Evolutionary conservation across 192 early-diverging fungal species (phyloP).

Genomic region (Coemansia sp.): DNA sequence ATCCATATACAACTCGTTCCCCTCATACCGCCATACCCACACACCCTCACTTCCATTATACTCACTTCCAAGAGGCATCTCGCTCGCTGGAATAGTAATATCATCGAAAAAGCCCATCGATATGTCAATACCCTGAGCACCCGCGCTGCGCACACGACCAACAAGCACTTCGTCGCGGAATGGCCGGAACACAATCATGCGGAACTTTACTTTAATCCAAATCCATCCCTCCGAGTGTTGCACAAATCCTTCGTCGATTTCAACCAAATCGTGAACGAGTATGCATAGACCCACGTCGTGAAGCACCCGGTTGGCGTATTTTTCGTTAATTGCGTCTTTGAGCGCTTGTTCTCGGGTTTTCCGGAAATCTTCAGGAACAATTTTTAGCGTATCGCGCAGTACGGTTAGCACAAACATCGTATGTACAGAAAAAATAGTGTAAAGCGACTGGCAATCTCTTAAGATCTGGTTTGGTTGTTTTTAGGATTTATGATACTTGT

Average conservation of each 20-base stretch:
- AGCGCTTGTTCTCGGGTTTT: slow-evolving; percentile 76
- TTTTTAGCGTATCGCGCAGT: slow-evolving; percentile 81
- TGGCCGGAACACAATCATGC: slow-evolving; percentile 86
- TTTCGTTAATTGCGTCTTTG: slow-evolving; percentile 83
- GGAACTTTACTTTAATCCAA: slow-evolving; percentile 73
- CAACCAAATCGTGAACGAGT: slow-evolving; percentile 72
- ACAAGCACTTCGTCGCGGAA: slow-evolving; percentile 83
- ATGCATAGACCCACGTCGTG: slow-evolving; percentile 92
- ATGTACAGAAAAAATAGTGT: not conserved
- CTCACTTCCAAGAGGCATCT: slow-evolving; percentile 61
- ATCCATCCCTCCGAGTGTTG: slow-evolving; percentile 79
- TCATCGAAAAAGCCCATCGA: slow-evolving; percentile 91
- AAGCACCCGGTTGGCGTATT: slow-evolving; percentile 84
- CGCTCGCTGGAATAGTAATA: slow-evolving; percentile 68
- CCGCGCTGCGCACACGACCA: slow-evolving; percentile 73
- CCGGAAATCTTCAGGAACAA: slow-evolving; percentile 74
- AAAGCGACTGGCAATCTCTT: not conserved
- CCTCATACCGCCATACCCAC: slow-evolving; percentile 86
- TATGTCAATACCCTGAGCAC: slow-evolving; percentile 65
- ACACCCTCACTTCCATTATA: slow-evolving; percentile 69
- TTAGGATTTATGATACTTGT: not conserved
- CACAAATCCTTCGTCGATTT: slow-evolving; percentile 82
- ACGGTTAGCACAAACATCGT: slow-evolving; percentile 84
- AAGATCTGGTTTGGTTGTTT: not conserved
- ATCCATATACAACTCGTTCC: slow-evolving; percentile 78